These are phyloP conservation scores for Xylariaceae sp. DNA, from an alignment of 2,329 filamentous ascomycete genomes.

Conservation along the genomic window DNA sequence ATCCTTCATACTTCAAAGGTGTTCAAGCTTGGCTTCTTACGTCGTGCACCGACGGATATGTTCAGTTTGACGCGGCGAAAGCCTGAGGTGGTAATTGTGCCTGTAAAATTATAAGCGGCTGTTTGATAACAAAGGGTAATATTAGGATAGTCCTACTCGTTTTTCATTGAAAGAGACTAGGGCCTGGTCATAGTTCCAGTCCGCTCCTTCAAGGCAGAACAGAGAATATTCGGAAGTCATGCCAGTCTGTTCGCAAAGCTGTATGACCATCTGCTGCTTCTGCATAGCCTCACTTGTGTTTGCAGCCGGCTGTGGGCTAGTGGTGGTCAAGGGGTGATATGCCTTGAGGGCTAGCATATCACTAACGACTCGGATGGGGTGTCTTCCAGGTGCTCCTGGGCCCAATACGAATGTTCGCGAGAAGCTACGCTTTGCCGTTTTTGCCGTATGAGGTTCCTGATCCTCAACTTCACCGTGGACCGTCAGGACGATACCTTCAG, in stretches of 20 bases:
- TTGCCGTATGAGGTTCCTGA: constrained; percentile 50
- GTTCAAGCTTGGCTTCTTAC: not conserved
- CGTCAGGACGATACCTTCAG: constrained; percentile 72
- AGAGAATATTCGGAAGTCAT: constrained; percentile 77
- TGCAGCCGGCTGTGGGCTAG: constrained; percentile 26
- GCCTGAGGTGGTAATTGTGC: constrained; percentile 45
- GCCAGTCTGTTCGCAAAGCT: constrained; percentile 71
- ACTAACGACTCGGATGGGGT: constrained; percentile 69
- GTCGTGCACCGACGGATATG: not conserved
- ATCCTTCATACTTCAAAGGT: constrained; percentile 2
- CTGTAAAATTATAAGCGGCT: constrained; percentile 23
- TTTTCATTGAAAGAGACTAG: constrained; percentile 70
- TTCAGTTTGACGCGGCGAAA: constrained; percentile 27
- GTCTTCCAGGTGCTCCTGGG: constrained; percentile 61
- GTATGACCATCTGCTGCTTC: constrained; percentile 66
- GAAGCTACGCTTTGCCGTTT: constrained; percentile 68
- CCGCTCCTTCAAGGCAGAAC: constrained; percentile 74
- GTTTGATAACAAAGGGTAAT: constrained; percentile 1
- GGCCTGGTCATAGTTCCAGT: constrained; percentile 76
- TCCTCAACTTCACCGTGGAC: constrained; percentile 87
- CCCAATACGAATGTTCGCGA: constrained; percentile 77
- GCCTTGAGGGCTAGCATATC: constrained; percentile 73
- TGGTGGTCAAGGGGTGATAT: constrained; percentile 48
- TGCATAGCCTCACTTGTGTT: constrained; percentile 38
- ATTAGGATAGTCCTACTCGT: constrained; percentile 50